Evolutionary conservation across 371 early-diverging fungal species (phyloP).

Genomic region (Basidiobolus meristosporus): DNA sequence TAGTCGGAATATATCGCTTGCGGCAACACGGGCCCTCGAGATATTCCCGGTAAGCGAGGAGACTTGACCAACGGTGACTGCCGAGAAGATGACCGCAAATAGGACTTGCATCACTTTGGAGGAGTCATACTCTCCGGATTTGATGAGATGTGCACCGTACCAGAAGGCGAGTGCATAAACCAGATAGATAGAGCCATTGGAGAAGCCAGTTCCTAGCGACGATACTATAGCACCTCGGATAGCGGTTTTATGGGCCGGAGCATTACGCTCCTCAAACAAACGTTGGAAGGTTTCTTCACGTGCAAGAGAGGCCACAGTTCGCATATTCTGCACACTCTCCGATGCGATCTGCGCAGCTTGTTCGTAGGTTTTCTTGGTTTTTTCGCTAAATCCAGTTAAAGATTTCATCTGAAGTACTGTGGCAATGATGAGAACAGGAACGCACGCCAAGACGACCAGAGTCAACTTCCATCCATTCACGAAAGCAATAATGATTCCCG

Average conservation of each 20-base stretch:
- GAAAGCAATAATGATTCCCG: conserved; percentile 25
- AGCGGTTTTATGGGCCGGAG: too few relatives aligned
- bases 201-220: conserved; percentile 34
- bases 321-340: conserved; percentile 74
- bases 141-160: conserved; percentile 14
- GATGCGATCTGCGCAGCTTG: conserved; percentile 51
- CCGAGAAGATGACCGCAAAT: conserved; percentile 3
- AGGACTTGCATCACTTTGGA: conserved; percentile 2
- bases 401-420: conserved; percentile 4
- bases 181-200: conserved; percentile 34
- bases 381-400: conserved; percentile 2
- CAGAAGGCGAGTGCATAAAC: conserved; percentile 36
- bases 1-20: conserved; percentile 1
- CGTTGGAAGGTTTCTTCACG: conserved; percentile 49
- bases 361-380: conserved; percentile 30
- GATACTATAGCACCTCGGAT: conserved; percentile 26
- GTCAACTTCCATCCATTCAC: conserved; percentile 42
- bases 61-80: conserved; percentile 3
- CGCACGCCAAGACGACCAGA: conserved; percentile 27
- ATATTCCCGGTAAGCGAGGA: conserved; percentile 4
- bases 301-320: conserved; percentile 71
- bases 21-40: conserved; percentile 2
- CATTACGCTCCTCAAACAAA: conserved; percentile 31
- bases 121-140: conserved; percentile 1
- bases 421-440: conserved; percentile 20